phyloP scores from a whole-genome alignment of 805 yeast genomes.

The Myxozyma vanderwaltii region DNA sequence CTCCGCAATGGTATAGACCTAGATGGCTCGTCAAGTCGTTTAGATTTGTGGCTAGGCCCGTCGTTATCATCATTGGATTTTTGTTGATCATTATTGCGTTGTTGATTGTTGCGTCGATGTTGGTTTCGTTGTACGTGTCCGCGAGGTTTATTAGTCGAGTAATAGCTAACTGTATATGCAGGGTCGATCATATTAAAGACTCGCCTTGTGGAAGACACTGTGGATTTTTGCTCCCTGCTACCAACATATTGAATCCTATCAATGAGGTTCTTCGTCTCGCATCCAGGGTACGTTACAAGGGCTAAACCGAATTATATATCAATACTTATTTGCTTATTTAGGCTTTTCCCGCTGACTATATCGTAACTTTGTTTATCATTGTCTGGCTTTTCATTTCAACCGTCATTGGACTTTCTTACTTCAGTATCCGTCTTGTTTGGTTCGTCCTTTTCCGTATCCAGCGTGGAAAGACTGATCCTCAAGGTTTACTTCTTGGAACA shows the following conservation, averaged over 20 bases:
- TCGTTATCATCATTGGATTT: conserved; percentile 26
- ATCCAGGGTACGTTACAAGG: conserved; percentile 17
- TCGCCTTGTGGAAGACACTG: conserved; percentile 34
- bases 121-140: conserved; percentile 24
- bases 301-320: background rate
- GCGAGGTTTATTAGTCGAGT: background rate
- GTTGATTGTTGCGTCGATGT: conserved; percentile 29
- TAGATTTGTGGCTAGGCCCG: conserved; percentile 19
- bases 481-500: conserved; percentile 31
- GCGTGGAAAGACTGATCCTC: conserved; percentile 34
- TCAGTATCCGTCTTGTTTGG: conserved; percentile 34
- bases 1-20: conserved; percentile 25
- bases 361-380: conserved; percentile 28
- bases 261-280: conserved; percentile 29
- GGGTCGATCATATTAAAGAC: conserved; percentile 31
- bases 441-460: conserved; percentile 33
- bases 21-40: conserved; percentile 28
- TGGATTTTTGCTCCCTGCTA: conserved; percentile 23
- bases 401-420: conserved; percentile 33
- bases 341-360: conserved; percentile 34
- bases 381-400: conserved; percentile 33
- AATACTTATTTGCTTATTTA: background rate
- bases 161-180: background rate
- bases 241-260: conserved; percentile 29
- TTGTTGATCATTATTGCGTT: conserved; percentile 26